These are phyloP conservation scores for Nepenthes gracilis DNA, from an alignment of 148 eudicot genomes.

Conservation along the genomic window DNA sequence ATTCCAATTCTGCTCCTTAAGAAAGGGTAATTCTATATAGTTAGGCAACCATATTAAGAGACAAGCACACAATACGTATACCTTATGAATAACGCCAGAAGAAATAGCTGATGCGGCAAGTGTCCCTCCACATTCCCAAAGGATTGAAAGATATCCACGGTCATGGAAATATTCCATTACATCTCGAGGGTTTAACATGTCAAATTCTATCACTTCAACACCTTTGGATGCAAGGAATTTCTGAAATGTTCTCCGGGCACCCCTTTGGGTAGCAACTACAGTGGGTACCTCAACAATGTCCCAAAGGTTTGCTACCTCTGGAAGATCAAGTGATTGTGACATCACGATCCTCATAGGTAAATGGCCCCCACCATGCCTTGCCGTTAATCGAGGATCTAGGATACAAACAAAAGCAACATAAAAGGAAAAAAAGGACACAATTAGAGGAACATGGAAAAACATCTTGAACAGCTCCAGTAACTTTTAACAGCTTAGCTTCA, in stretches of 20 bases:
- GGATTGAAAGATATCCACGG: constrained; percentile 86
- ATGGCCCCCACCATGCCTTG: constrained; percentile 92
- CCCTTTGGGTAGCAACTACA: constrained; percentile 87
- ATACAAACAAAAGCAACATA: constrained; percentile 11
- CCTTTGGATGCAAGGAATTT: constrained; percentile 91
- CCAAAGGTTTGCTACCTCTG: constrained; percentile 81
- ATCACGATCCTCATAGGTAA: constrained; percentile 75
- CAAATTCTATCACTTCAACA: constrained; percentile 93
- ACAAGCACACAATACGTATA: constrained; percentile 3
- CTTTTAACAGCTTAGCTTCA: constrained; percentile 20
- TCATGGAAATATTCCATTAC: constrained; percentile 82
- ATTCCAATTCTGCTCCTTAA: too few species aligned
- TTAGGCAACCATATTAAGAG: too few species aligned
- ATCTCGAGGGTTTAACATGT: constrained; percentile 75
- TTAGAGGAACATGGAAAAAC: not conserved
- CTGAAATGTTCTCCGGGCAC: constrained; percentile 85
- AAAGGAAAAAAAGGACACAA: constrained; percentile 8
- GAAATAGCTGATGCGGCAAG: constrained; percentile 92
- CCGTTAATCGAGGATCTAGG: constrained; percentile 83
- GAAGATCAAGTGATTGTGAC: constrained; percentile 92
- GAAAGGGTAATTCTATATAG: too few species aligned
- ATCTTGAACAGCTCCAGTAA: constrained; percentile 6
- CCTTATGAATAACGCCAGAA: constrained; percentile 89
- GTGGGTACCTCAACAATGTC: constrained; percentile 75
- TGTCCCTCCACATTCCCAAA: constrained; percentile 98